Base-by-base conservation (phyloP, 164 flowering plant genomes). In the Vitis rupestris region DNA sequence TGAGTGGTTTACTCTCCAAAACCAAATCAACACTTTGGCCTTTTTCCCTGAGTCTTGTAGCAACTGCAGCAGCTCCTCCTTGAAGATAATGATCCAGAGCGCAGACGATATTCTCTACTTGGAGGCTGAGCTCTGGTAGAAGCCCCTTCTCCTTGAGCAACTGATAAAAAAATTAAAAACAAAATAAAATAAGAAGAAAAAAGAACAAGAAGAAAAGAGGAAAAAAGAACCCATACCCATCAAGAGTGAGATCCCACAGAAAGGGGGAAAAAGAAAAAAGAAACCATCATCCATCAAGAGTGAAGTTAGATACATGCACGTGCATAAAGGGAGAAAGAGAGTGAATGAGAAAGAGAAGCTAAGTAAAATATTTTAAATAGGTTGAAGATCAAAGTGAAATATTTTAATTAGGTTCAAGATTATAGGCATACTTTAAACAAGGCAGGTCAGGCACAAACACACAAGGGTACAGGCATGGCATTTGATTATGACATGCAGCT, bases 1-100 rank as follows among this genome's bases (percentile, higher is more conserved):
- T 94, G 1, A 92, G 87, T 49, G 94, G 92, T 77, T 92, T 94
- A 79, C 70, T 85, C 77, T 94, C 97, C 74, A 94, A 74, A 62
- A 94, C 97, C 71, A 94, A 84, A 76, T 92, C 97, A 59, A 91
- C 97, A 66, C 80, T 85, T 82, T 83, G 91, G 54, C 97, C 97
- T 72, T 91, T 92, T 66, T 74, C 84, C 75, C 97, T 83, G 65
- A 94, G 96, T 47, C 64, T 71, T 10, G 88, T 83, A 30, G 97
- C 94, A 69, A 94, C 87, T 27, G 59, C 61, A 48, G 95, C 79
- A 60, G 97, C 99, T 51, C 86, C 85, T 71, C 91, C 93, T 74
- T 90, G 95, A 53, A 92, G 97, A 64, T 87, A 83, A 44, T 65
- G 77, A 73, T 88, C 97, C 50, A 94, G 76, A 4, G 99, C 84